Base-by-base conservation (phyloP, 2,329 filamentous ascomycete genomes). In the Pseudogymnoascus sp. region DNA sequence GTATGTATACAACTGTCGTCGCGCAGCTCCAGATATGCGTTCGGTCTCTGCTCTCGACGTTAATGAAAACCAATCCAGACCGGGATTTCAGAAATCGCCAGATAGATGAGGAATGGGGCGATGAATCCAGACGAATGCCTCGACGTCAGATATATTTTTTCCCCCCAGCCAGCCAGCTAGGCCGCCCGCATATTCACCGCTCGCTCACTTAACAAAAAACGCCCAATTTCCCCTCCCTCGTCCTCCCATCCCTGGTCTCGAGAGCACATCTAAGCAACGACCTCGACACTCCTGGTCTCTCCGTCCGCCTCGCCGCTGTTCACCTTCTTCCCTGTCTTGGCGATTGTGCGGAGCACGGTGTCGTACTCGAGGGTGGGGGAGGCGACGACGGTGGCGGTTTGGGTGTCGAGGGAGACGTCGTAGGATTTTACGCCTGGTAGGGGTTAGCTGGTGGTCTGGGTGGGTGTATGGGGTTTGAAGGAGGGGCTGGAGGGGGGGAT, bases 281-380 rank as follows among this genome's bases (percentile, higher is more conserved):
- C 44, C 71, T 80, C 79, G 66, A 85, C 75, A 65, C 81, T 81
- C 75, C 78, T 77, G 64, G 75, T 73, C 65, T 83, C 80, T 62
- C 89, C 89, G 73, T 93, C 88, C 23, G 83, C 88, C 79, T 86
- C 84, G 69, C 83, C 89, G 29, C 82, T 86, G 77, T 89, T 96
- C 74, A 97, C 87, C 73, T 88, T 89, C 85, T 97, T 97, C 72
- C 93, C 93, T 11, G 93, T 96, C 86, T 96, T 96, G 83, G 89
- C 87, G 76, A 97, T 96, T 75, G 90, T 96, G 74, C 84, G 82
- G 65, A 96, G 85, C 64, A 96, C 90, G 59, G 86, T 90, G 68
- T 91, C 86, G 80, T 93, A 96, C 64, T 84, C 80, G 67, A 96
- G 82, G 63, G 77, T 80, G 3, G 85, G 80, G 68, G 87, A 84